Percentiles rank a stretch among this genome's conserved stretches.
Evolutionary conservation across 257 asterid genomes (phyloP).

Genomic region (Nicotiana benthamiana): DNA sequence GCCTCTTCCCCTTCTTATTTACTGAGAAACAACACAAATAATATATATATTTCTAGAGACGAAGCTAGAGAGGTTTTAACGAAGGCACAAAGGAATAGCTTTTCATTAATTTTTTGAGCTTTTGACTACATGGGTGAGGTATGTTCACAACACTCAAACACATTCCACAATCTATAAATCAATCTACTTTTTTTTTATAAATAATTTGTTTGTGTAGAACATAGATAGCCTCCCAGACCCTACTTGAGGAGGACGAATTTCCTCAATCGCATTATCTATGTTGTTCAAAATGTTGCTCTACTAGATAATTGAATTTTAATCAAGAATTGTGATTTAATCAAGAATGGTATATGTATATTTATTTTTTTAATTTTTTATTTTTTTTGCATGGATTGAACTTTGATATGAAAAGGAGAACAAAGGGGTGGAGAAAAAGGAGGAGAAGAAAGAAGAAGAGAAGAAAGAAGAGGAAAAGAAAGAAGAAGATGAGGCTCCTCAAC

Average conservation of each 20-base stretch:
- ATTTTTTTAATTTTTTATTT: no score
- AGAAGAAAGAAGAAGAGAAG: not conserved
- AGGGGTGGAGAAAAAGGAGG: not conserved
- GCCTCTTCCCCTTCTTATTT: not conserved
- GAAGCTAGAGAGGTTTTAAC: not conserved
- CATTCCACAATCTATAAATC: not conserved
- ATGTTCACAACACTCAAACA: not conserved
- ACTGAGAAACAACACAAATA: not conserved
- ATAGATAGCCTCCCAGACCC: no score
- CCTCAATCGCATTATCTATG: no score
- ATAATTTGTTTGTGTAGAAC: not conserved
- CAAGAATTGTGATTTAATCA: no score
- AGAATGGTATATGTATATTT: no score
- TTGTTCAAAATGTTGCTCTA: no score
- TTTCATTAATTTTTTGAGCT: not conserved
- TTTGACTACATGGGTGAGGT: conserved; percentile 14
- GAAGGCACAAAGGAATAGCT: not conserved
- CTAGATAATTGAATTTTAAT: no score
- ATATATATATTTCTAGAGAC: not conserved
- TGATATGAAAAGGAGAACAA: conserved; percentile 37
- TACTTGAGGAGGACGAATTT: no score
- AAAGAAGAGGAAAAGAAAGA: conserved; percentile 7
- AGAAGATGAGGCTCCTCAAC: conserved; percentile 25
- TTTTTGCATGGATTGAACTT: not conserved
- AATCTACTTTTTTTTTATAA: not conserved